Conservation (phyloP, 495 filamentous ascomycete species). For the Aspergillus taichungensis region DNA sequence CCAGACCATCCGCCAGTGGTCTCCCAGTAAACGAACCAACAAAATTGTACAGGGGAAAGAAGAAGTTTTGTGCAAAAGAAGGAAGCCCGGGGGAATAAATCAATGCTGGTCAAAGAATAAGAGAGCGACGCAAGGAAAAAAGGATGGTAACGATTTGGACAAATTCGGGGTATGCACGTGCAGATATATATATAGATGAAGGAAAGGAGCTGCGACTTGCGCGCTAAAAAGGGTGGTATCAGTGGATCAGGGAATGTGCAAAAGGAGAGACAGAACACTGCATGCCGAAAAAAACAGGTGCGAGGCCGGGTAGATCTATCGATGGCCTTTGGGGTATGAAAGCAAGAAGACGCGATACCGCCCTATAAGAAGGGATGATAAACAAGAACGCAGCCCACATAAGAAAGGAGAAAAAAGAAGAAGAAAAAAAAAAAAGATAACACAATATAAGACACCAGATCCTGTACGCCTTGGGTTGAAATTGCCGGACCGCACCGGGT, state of each 20-base stretch:
- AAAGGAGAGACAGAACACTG: slow-evolving; percentile 13
- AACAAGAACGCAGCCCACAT: slow-evolving; percentile 12
- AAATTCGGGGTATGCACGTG: slow-evolving; percentile 9
- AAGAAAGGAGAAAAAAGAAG: slow-evolving; percentile 7
- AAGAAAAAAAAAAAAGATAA: slow-evolving; percentile 16
- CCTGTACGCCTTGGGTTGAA: slow-evolving; percentile 30
- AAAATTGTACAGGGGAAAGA: slow-evolving; percentile 14
- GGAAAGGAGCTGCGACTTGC: slow-evolving; percentile 28
- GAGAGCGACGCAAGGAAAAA: slow-evolving; percentile 15
- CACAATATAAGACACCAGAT: slow-evolving; percentile 23
- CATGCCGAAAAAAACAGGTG: slow-evolving; percentile 22
- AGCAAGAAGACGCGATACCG: slow-evolving; percentile 15
- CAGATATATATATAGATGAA: slow-evolving; percentile 19
- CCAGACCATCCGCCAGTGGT: slow-evolving; percentile 17
- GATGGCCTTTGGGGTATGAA: slow-evolving; percentile 38
- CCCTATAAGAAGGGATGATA: slow-evolving; percentile 13
- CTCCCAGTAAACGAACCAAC: slow-evolving; percentile 8
- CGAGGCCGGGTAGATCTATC: slow-evolving; percentile 37
- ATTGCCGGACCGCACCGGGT: slow-evolving; percentile 12
- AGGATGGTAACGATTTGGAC: slow-evolving; percentile 6
- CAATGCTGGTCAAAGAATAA: slow-evolving; percentile 26
- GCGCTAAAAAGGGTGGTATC: slow-evolving; percentile 22
- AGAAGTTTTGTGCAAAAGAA: slow-evolving; percentile 8
- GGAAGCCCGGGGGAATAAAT: slow-evolving; percentile 5
- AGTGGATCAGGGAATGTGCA: slow-evolving; percentile 22